Base-by-base conservation (phyloP, 306 rosid species). In the Vigna unguiculata region DNA sequence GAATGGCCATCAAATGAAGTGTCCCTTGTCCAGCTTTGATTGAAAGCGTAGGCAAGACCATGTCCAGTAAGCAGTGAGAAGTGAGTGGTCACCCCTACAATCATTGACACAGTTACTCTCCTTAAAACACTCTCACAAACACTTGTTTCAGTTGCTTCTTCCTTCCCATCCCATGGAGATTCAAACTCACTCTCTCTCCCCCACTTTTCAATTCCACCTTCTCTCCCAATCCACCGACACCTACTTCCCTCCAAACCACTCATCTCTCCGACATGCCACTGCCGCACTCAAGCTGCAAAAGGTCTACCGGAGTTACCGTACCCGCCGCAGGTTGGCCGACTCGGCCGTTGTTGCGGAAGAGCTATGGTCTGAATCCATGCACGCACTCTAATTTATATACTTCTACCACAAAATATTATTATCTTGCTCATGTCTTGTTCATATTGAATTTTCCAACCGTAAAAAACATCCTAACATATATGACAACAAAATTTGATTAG, bases 301-400 rank as follows among this genome's bases (percentile, higher is more conserved):
- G 5, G 69, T 63, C 69, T 63, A 63, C 68, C 46, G 68, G 68
- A 62, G 68, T 34, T 62, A 62, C 49, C 69, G 69, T 10, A 63
- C 69, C 48, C 69, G 69, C 28, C 69, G 69, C n/a, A 36, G 69
- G 16, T 63, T 63, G 69, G 69, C 69, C 16, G 69, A 63, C 2
- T 63, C 69, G n/a, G 69, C 69, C 69, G 69, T 63, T 19, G 69
- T 63, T 7, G 69, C 30, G n/a, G 69, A 63, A 47, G 69, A 63
- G 48, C n/a, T 63, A 38, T 63, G 69, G 69, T 63, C 22, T 34
- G 68, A 34, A 2, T 5, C 20, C 54, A 54, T 21, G 16, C 15
- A 54, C 30, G 10, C 13, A 48, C 8, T 1, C 15, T 28, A 5
- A 28, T 28, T 28, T 28, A 28, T 28, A 28, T 28, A 3, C 32